Base-by-base conservation (phyloP, 2,329 filamentous ascomycete genomes). In the Phyllosticta paracitricarpa region DNA sequence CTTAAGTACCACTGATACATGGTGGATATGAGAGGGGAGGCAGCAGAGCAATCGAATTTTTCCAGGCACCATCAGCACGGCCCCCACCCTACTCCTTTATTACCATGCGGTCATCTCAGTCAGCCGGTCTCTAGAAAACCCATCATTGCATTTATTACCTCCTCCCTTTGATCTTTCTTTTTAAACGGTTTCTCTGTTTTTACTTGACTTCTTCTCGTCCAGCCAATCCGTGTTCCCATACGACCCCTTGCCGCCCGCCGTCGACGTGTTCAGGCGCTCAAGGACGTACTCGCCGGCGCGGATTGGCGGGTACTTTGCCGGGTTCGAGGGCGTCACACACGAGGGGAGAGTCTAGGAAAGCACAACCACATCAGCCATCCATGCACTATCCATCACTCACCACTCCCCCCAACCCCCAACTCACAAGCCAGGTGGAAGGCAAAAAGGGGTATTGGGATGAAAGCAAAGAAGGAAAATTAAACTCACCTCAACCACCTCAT, bases 201-300 rank as follows among this genome's bases (percentile, higher is more conserved):
- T 30, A 30, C 28, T 40, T n/a, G 14, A 53, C 51, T 53, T 48
- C 26, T 40, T 48, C 12, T 7, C 8, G 12, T 28, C 19, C 19
- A 8, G n/a, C 30, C 30, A 61, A 22, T 61, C 59, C 17, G n/a
- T 24, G 19, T 61, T 61, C n/a, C 62, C 67, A 58, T 63, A 67
- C 22, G 69, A 71, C 1, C 70, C 70, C 33, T 63, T 63, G 0
- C 70, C 71, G 64, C 70, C 69, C 40, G 69, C 70, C 22, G 68
- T 72, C 1, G 61, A 61, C 24, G 65, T 68, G 58, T 72, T 72
- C 51, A 74, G 57, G 25, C 75, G 66, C 63, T 76, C 73, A 10
- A 76, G 61, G 30, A 77, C 70, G 64, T 76, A 76, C 66, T 75
- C 73, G 2, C 75, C 74, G 0, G 74, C 74, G 12, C 67, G 64